A percentile compares a stretch with the other conserved stretches of the same genome.
Evolutionary conservation across 2,329 filamentous ascomycete species (phyloP).

Genomic region (Clonostachys chloroleuca): DNA sequence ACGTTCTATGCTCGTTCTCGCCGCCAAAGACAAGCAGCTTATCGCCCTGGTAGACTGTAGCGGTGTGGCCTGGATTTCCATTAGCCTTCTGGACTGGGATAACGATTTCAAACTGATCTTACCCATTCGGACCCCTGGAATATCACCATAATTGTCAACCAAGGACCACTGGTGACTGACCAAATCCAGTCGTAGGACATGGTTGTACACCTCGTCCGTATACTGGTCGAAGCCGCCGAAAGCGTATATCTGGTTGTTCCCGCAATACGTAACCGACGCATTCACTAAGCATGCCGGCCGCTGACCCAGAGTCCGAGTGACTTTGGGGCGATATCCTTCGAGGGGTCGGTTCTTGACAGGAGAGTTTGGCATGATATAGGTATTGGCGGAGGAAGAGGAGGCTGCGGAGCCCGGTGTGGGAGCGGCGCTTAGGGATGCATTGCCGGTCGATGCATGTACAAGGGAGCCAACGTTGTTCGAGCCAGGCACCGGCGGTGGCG

Average conservation of each 20-base stretch:
- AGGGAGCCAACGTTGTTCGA: neutral
- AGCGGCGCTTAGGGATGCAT: neutral
- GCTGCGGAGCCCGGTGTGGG: conserved; percentile 10
- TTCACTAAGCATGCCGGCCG: conserved; percentile 94
- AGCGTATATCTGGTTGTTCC: conserved; percentile 94
- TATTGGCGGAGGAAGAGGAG: conserved; percentile 57
- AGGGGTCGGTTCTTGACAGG: conserved; percentile 63
- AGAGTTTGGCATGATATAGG: conserved; percentile 88
- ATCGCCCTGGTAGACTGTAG: conserved; percentile 86
- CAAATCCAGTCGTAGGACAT: conserved; percentile 86
- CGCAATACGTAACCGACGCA: conserved; percentile 97
- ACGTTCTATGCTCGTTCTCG: conserved; percentile 95
- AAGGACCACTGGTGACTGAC: conserved; percentile 88
- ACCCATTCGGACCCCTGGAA: conserved; percentile 96
- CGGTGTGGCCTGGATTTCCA: conserved; percentile 76
- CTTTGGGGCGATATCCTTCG: conserved; percentile 80
- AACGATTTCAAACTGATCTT: conserved; percentile 20
- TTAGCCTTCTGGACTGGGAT: neutral
- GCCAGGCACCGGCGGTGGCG: neutral
- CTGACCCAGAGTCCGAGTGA: conserved; percentile 73
- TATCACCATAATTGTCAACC: conserved; percentile 98
- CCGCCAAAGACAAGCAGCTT: conserved; percentile 97
- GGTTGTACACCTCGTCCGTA: conserved; percentile 98
- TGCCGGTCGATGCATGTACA: neutral
- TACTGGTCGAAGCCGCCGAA: conserved; percentile 99